A percentile compares a stretch with the other conserved stretches of the same genome.
These are phyloP conservation scores for Jackrogersella minutella DNA, from an alignment of 495 filamentous ascomycete genomes.

Conservation along the genomic window DNA sequence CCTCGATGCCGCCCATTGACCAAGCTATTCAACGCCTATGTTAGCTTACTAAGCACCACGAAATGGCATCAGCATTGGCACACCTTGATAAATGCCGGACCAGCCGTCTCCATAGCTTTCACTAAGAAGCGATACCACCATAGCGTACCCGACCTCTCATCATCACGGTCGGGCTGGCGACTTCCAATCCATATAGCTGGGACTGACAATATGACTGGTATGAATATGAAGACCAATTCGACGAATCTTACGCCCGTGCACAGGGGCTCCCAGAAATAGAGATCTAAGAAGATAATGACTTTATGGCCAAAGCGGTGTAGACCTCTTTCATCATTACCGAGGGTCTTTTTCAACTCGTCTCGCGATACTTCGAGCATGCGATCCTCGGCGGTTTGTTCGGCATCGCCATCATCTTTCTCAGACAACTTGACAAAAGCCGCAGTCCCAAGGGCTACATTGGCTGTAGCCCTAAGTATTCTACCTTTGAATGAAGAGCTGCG, in stretches of 20 bases:
- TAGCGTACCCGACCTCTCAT: constrained; percentile 78
- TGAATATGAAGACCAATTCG: constrained; percentile 85
- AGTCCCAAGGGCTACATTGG: constrained; percentile 59
- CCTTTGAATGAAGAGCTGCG: constrained; percentile 3
- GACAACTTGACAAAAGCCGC: constrained; percentile 75
- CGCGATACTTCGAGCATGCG: constrained; percentile 86
- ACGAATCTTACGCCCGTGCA: constrained; percentile 87
- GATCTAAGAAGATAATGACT: constrained; percentile 69
- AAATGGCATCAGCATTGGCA: constrained; percentile 5
- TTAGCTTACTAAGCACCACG: constrained; percentile 28
- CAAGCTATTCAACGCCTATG: constrained; percentile 66
- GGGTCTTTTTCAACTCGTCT: constrained; percentile 72
- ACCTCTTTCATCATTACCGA: constrained; percentile 66
- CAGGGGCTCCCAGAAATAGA: constrained; percentile 83
- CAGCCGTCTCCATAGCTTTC: constrained; percentile 88
- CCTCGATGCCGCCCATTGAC: constrained; percentile 98
- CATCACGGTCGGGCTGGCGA: constrained; percentile 64
- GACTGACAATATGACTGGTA: constrained; percentile 82
- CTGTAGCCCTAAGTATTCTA: constrained; percentile 56
- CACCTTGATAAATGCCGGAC: constrained; percentile 98
- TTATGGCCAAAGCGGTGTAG: constrained; percentile 61
- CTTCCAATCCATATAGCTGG: constrained; percentile 83
- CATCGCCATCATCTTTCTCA: constrained; percentile 66
- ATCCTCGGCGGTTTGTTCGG: constrained; percentile 75
- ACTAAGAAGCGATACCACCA: constrained; percentile 98